Evolutionary conservation across 345 rosid genomes (phyloP).

Genomic region (Angophora floribunda): DNA sequence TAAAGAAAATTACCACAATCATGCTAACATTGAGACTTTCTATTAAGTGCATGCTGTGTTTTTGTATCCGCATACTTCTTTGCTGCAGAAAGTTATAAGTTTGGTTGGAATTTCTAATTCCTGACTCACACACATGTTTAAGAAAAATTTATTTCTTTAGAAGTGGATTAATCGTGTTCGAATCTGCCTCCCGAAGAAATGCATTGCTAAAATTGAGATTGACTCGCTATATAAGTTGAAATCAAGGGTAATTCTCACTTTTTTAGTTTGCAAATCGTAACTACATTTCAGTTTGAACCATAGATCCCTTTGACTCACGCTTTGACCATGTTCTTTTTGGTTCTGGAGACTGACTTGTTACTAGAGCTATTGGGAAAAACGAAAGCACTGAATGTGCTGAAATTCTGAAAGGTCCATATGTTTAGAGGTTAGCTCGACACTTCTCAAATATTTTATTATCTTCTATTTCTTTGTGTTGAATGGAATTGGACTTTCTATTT

Average conservation of each 20-base stretch:
- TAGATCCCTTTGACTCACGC: not conserved
- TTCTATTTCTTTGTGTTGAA: too few relatives aligned
- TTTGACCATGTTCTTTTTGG: slow-evolving; percentile 7
- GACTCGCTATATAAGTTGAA: slow-evolving; percentile 58
- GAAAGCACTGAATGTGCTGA: too few relatives aligned
- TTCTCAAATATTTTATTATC: too few relatives aligned
- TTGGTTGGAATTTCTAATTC: too few relatives aligned
- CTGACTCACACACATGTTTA: not conserved
- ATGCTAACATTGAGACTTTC: too few relatives aligned
- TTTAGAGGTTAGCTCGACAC: too few relatives aligned
- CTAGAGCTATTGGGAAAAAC: slow-evolving; percentile 39
- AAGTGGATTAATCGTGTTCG: slow-evolving; percentile 44
- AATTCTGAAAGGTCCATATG: too few relatives aligned
- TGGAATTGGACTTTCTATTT: too few relatives aligned
- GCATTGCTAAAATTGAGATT: slow-evolving; percentile 31
- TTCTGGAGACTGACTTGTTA: slow-evolving; percentile 48
- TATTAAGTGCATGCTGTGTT: too few relatives aligned
- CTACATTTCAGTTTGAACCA: not conserved
- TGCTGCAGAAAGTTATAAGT: not conserved
- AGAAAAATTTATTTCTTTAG: slow-evolving; percentile 21
- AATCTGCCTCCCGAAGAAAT: slow-evolving; percentile 24
- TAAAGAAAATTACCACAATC: too few relatives aligned
- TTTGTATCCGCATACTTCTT: not conserved
- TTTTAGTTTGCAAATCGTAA: not conserved
- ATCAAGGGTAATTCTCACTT: slow-evolving; percentile 41